Evolutionary conservation across 2,329 filamentous ascomycete genomes (phyloP).

Genomic region (Tothia fuscella): DNA sequence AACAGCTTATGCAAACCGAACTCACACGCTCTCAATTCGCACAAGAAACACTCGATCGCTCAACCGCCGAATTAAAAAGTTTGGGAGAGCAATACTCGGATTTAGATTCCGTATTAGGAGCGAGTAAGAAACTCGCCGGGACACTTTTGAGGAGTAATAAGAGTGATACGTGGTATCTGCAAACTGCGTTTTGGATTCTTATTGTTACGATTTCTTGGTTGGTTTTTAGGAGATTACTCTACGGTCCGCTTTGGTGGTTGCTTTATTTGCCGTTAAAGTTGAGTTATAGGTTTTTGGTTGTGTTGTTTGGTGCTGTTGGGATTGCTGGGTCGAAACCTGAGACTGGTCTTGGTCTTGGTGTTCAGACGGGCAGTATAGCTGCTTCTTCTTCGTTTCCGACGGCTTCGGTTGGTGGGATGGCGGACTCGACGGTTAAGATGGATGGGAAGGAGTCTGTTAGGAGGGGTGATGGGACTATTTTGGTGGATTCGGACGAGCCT

Average conservation of each 20-base stretch:
- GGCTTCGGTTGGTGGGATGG: slow-evolving; percentile 25
- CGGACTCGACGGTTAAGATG: slow-evolving; percentile 14
- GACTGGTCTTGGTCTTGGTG: slow-evolving; percentile 1
- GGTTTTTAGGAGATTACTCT: slow-evolving; percentile 70
- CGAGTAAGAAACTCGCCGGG: slow-evolving; percentile 61
- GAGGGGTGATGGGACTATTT: slow-evolving; percentile 35
- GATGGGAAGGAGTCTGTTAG: slow-evolving; percentile 22
- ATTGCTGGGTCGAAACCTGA: slow-evolving; percentile 14
- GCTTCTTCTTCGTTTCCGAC: slow-evolving; percentile 31
- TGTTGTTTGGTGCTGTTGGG: slow-evolving; percentile 43
- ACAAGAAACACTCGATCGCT: slow-evolving; percentile 75
- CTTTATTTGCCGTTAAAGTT: slow-evolving; percentile 70
- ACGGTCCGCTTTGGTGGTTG: slow-evolving; percentile 84
- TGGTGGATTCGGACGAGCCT: slow-evolving; percentile 26
- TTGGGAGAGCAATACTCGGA: slow-evolving; percentile 71
- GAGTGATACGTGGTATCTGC: slow-evolving; percentile 95
- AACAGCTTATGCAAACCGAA: slow-evolving; percentile 75
- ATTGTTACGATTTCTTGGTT: slow-evolving; percentile 71
- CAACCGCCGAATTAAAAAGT: slow-evolving; percentile 67
- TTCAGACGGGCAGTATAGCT: slow-evolving; percentile 27
- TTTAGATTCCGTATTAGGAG: slow-evolving; percentile 64
- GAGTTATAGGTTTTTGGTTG: slow-evolving; percentile 46
- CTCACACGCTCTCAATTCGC: slow-evolving; percentile 80
- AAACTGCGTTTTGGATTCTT: slow-evolving; percentile 77
- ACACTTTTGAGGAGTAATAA: slow-evolving; percentile 80